Percentiles rank a stretch among this genome's conserved stretches.
Conservation (phyloP, 495 filamentous ascomycete genomes). For the Tuber melanosporum region DNA sequence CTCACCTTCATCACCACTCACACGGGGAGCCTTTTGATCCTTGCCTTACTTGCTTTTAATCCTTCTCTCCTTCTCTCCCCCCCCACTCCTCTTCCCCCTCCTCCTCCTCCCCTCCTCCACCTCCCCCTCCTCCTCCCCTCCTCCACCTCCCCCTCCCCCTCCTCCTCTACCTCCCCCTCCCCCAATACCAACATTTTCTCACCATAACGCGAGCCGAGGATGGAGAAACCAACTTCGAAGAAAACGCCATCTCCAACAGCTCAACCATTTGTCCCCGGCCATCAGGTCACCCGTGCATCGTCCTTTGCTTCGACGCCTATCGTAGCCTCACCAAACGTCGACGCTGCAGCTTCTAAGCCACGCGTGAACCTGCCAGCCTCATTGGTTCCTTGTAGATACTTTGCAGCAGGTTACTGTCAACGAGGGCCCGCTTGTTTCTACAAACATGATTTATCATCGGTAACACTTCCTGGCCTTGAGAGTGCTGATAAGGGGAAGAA, state of each 20-base stretch:
- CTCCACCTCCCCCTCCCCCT: neutral
- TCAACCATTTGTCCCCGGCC: constrained; percentile 20
- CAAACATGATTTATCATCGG: constrained; percentile 28
- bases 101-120: neutral
- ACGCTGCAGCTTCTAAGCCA: neutral
- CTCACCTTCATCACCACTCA: neutral
- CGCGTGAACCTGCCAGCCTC: constrained; percentile 27
- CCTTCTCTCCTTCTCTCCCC: neutral
- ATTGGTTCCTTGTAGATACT: constrained; percentile 31
- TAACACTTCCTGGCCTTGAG: constrained; percentile 28
- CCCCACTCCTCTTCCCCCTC: neutral
- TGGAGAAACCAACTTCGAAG: constrained; percentile 1
- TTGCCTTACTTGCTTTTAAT: neutral
- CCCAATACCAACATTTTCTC: constrained; percentile 7
- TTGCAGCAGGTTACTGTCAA: constrained; percentile 33
- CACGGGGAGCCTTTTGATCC: neutral
- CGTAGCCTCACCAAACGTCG: neutral
- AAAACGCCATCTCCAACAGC: constrained; percentile 31
- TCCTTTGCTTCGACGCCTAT: constrained; percentile 11
- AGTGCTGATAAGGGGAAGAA: constrained; percentile 23
- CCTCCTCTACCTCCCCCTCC: neutral
- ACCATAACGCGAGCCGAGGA: constrained; percentile 11
- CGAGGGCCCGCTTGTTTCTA: constrained; percentile 34
- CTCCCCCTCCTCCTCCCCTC: neutral
- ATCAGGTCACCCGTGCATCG: neutral